Evolutionary conservation across 1,139 yeast species (phyloP), one percentile per base, ranked within the genome.

Genomic region (Kodamaea plutei): DNA sequence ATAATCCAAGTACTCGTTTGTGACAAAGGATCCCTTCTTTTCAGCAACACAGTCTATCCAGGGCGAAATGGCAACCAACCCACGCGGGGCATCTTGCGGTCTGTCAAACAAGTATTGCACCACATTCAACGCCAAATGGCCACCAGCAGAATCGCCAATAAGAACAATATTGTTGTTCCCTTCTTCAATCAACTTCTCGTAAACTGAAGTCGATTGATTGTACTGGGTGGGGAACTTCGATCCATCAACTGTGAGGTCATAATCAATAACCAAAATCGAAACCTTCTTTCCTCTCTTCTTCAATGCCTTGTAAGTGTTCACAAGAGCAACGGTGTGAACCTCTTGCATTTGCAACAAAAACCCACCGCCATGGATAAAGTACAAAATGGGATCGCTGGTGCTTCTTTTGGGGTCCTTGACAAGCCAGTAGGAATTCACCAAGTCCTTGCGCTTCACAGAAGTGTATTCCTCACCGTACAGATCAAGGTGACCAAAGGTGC

Each of bases 321-420:
- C 32, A 8, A 64, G 23, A 0, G 61, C 44, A 32, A 55, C 56
- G 11, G 64, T 0, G 57, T 57, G 36, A 44, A 44, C 2, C 63
- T 56, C 36, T 62, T 58, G 28, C 58, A 33, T 30, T 52, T 61
- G 41, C 52, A 67, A 2, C 9, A 37, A 35, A 35, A 41, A 41
- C 15, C 72, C 71, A 2, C 74, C 74, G n/a, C 73, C 73, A 38
- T 68, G 73, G 8, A 50, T 35, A 37, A 52, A 67, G 13, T 66
- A 44, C 11, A 68, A 42, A 10, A 68, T 43, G 1, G 72, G 72
- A 37, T 64, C 69, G 6, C 34, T 26, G 0, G 45, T 35, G n/a
- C 52, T 43, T 20, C 58, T 44, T 17, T 48, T 39, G 4, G 49
- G 48, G 19, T 50, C 51, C 37, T 59, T 58, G 3, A 53, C 61